phyloP scores from a whole-genome alignment of 192 early-diverging fungal genomes.

The Coemansia sp. region DNA sequence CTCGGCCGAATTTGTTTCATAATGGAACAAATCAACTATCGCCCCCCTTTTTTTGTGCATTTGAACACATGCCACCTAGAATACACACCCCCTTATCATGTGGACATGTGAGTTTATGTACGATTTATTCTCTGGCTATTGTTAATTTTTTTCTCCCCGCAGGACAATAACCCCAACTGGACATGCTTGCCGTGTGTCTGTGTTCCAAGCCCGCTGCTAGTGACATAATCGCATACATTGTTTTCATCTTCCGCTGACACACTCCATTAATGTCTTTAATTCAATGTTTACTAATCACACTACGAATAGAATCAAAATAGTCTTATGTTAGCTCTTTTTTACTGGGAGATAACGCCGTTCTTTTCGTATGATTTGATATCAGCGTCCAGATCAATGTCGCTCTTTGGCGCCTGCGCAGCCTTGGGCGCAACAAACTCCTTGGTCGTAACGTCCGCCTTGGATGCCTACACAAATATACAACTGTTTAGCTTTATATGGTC shows the following conservation, averaged over 20 bases:
- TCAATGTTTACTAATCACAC: background rate
- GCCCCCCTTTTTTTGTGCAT: background rate
- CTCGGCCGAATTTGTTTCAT: slow-evolving; percentile 14
- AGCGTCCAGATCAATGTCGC: slow-evolving; percentile 37
- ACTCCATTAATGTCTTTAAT: background rate
- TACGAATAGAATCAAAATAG: slow-evolving; percentile 4
- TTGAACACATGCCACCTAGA: slow-evolving; percentile 2
- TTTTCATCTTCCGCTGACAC: background rate
- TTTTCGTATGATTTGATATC: slow-evolving; percentile 51
- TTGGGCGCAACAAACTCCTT: slow-evolving; percentile 50
- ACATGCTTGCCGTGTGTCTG: slow-evolving; percentile 1
- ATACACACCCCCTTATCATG: slow-evolving; percentile 6
- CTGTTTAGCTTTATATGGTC: background rate
- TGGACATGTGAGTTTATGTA: slow-evolving; percentile 11
- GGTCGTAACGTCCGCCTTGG: slow-evolving; percentile 50
- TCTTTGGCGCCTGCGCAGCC: slow-evolving; percentile 43
- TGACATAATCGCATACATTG: background rate
- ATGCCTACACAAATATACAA: slow-evolving; percentile 14
- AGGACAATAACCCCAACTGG: slow-evolving; percentile 10
- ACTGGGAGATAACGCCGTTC: slow-evolving; percentile 36
- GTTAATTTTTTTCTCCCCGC: background rate
- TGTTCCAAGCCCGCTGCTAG: background rate
- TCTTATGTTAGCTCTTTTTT: background rate
- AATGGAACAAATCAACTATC: background rate
- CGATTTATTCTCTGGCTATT: background rate